Base-by-base conservation (phyloP, 306 rosid genomes). In the Cucumis cinereus region DNA sequence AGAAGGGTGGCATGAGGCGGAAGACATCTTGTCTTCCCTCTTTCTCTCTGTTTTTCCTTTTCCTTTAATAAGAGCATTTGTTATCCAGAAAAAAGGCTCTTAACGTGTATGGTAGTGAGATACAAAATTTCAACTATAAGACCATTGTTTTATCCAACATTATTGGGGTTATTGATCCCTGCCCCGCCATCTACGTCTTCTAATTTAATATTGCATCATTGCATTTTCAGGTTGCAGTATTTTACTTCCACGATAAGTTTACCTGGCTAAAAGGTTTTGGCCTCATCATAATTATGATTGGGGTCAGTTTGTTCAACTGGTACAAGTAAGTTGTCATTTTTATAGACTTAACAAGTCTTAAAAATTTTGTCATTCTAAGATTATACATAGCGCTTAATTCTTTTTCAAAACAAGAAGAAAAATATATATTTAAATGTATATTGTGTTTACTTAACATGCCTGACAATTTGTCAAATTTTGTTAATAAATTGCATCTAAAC, bases 221-320 rank as follows among this genome's bases (percentile, higher is more conserved):
- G 77, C 54, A 12, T 81, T 40, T 83, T 82, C 77, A 94, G 97
- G 97, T 92, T 80, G 99, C 97, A 53, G 99, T 94, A 52, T 74
- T 94, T 80, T 94, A 94, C 87, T 94, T 94, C 68, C 96, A 88
- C 19, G 99, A 94, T 64, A 69, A 85, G 55, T 94, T 94, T 80
- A 91, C 97, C 79, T 85, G 89, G 95, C 77, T 91, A 84, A 94
- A 94, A 83, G 99, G 95, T 75, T 82, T 78, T 75, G 99, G 99
- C 75, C 93, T 94, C 76, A 50, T 88, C 78, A 81, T 82, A 64
- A 94, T 94, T 70, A 92, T 94, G 76, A 5, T 90, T 85, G 99
- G 99, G 81, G 99, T 94, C 79, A 43, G 97, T 81, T 85, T 94
- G 85, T 94, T 94, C 85, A 94, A 94, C 81, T 88, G 90, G 97